Base-by-base conservation (phyloP, 73 alveolate species). In the Paramecium caudatum region DNA sequence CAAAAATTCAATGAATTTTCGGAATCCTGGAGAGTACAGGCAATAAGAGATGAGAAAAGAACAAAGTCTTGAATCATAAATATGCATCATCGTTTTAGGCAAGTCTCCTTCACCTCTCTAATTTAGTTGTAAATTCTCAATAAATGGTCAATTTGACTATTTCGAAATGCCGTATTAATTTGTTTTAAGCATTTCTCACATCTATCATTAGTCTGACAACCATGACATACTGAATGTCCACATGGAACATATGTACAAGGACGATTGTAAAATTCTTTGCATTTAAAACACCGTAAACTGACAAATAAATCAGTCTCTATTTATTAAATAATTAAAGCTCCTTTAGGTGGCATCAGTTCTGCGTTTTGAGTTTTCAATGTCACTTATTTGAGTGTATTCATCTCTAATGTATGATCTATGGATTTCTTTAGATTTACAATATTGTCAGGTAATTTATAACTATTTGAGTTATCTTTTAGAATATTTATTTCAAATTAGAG, bases 1-100 rank as follows among this genome's bases (percentile, higher is more conserved):
- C 3, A 33, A 15, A 65, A 65, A 65, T 32, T 65, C 5, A 65
- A 33, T 65, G 55, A 65, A 33, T 65, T 65, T 15, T 65, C 83
- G 6, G 83, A 65, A 33, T 32, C 50, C 15, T 33, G 55, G 83
- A 65, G 83, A 32, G 34, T 65, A 6, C 34, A 65, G 34, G 55
- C 50, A 3, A 2, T 32, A 36, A 65, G 34, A 65, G 55, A 65
- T 12, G 55, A 65, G 3, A 30, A 36, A 32, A 12, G 83, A 65
- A 65, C 55, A 17, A 65, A 65, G 34, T 30, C 61, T 65, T 65
- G 83, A 65, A 49, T 13, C 25, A 6, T 49, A 7, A 19, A 21
- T 19, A n/a, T n/a, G n/a, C n/a, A n/a, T n/a, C n/a, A n/a, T n/a
- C n/a, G n/a, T n/a, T n/a, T n/a, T n/a, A n/a, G n/a, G n/a, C n/a